A percentile compares a stretch with the other conserved stretches of the same genome.
Evolutionary conservation across 2,329 filamentous ascomycete species (phyloP).

Genomic region (Diaporthe helianthi): DNA sequence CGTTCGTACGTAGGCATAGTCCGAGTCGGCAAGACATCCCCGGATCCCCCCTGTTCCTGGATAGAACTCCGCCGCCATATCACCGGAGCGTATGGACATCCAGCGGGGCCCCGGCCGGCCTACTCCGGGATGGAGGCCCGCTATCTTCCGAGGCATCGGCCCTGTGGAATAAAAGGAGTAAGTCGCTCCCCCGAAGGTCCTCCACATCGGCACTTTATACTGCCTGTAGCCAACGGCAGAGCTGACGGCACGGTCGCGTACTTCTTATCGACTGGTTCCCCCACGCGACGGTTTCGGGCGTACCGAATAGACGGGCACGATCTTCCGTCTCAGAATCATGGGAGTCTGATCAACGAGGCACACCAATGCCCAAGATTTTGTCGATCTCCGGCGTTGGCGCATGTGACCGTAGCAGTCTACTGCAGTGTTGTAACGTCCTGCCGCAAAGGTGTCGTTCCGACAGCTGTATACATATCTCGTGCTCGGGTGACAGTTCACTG

Average conservation of each 20-base stretch:
- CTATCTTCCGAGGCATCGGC: background rate
- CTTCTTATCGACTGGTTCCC: background rate
- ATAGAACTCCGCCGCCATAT: too few species aligned
- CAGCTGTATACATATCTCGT: background rate
- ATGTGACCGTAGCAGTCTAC: background rate
- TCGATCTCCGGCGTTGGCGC: background rate
- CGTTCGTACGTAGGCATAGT: too few species aligned
- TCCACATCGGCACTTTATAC: too few species aligned
- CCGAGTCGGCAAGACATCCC: too few species aligned
- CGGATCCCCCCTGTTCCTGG: too few species aligned
- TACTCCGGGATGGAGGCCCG: too few species aligned
- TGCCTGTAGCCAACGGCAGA: background rate
- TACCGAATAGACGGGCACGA: too few species aligned
- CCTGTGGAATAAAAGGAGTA: too few species aligned
- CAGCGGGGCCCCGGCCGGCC: background rate
- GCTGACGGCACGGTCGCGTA: background rate
- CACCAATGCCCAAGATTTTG: background rate
- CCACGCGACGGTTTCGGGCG: too few species aligned
- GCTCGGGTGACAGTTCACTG: slow-evolving; percentile 38
- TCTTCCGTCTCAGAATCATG: too few species aligned
- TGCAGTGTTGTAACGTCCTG: background rate
- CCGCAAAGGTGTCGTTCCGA: background rate
- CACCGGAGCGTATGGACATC: too few species aligned
- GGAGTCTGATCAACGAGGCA: background rate
- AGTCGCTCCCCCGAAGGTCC: background rate